Evolutionary conservation across 2,329 filamentous ascomycete genomes (phyloP), one percentile per base, ranked within the genome.

Genomic region (Mariannaea elegans): DNA sequence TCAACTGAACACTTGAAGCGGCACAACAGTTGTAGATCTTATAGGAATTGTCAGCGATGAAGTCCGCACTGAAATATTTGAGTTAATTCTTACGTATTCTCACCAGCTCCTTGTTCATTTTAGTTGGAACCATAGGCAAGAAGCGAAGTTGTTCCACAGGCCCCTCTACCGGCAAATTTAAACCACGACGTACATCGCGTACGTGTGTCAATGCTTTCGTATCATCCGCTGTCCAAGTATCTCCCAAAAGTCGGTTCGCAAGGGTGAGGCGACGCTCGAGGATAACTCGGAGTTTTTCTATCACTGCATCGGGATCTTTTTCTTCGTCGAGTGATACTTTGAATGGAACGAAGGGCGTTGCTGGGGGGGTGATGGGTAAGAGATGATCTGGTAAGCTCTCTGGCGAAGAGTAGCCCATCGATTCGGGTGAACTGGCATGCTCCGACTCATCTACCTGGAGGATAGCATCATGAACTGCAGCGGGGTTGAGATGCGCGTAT

Each of bases 1-100:
- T 84, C 81, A 2, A 85, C 70, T 6, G 79, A 82, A 3, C 79
- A 78, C 51, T 82, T 82, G 73, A 84, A 85, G 23, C 80, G 82
- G 14, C 78, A 80, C 10, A 85, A 71, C 7, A 84, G 71, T 51
- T 80, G 80, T 29, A 82, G 68, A 46, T 82, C 83, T 84, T 54
- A n/a, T 32, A 4, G 18, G 18, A 13, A 14, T 12, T 14, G 34
- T n/a, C 9, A 41, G 18, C 6, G 1, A 27, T 14, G 3, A n/a
- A 13, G 1, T 5, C 23, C 19, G 34, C 36, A 21, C 12, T 16
- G 19, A 13, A 24, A 13, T 7, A 16, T 2, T 16, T 4, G 19
- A 12, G 19, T 5, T 3, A 10, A 32, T 6, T n/a, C 77, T 65
- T 74, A 84, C 81, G 82, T 23, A 79, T 77, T 47, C 78, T 74